Evolutionary conservation across 306 rosid species (phyloP), one percentile per base, ranked within the genome.

Genomic region (Corylus avellana): DNA sequence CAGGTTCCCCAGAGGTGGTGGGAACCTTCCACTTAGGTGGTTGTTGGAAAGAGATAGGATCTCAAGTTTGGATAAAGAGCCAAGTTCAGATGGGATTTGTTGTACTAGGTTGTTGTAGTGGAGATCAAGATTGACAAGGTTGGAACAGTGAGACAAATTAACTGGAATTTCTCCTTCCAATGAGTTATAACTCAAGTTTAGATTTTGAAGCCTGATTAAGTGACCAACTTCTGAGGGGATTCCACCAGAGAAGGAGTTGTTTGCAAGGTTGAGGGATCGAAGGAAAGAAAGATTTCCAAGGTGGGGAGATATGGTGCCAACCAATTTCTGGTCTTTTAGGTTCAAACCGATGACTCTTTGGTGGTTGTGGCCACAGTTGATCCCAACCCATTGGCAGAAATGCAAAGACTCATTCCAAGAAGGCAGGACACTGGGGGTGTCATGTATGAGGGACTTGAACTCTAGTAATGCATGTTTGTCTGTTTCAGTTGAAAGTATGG

Each of bases 351-450:
- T 58, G 77, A 78, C 77, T 32, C 82, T 71, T 10, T 58, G 72
- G 22, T 71, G 82, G 29, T 50, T 18, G 2, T 13, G 25, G 46
- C 72, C 70, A 20, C 82, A 78, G 14, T 53, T 78, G 20, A 78
- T 27, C 5, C 82, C 82, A 12, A 14, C 11, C 82, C 82, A 71
- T 1, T 47, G 18, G 75, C 82, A 71, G 1, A 78, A 78, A 27
- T 78, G 77, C 6, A 58, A 9, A 32, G 82, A 78, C 0, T 59
- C 62, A 59, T 78, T 78, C 82, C 82, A 78, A 1, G 77, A 37
- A 39, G 14, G 32, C 9, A 78, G 20, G 54, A n/a, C 29, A 3
- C 37, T 9, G 10, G 16, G 27, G 0, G 72, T 77, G 29, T 59
- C 71, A 44, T 56, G 12, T 7, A 78, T 14, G 20, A 56, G 55